These are phyloP conservation scores for Sphaerulina vaccinii DNA, from an alignment of 2,329 filamentous ascomycete genomes.

Conservation along the genomic window DNA sequence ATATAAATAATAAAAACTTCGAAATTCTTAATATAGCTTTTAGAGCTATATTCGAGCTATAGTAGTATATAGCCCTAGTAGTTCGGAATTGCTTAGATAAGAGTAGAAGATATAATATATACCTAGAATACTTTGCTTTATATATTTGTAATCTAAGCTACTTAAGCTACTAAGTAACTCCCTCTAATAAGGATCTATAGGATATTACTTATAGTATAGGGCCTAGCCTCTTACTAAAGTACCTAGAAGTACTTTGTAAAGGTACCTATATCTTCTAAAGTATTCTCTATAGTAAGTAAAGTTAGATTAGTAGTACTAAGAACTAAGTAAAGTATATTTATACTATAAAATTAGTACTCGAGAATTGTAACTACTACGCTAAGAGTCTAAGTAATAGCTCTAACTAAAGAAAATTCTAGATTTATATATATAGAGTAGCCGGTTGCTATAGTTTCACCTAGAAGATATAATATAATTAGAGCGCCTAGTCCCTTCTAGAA, in stretches of 20 bases:
- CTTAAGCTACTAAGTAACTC: constrained; percentile 56
- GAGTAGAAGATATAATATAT: constrained; percentile 44
- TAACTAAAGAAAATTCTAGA: constrained; percentile 25
- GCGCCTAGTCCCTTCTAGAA: neutral
- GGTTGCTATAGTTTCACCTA: neutral
- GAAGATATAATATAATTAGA: neutral
- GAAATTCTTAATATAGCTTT: neutral
- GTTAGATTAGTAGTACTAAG: neutral
- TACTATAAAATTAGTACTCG: constrained; percentile 60
- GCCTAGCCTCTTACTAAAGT: constrained; percentile 44
- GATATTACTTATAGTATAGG: constrained; percentile 50
- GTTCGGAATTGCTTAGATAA: neutral
- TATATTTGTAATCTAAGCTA: constrained; percentile 55
- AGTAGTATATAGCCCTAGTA: neutral
- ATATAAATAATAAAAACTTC: neutral
- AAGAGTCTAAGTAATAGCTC: constrained; percentile 52
- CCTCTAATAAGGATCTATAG: constrained; percentile 56
- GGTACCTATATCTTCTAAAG: constrained; percentile 53
- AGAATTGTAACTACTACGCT: constrained; percentile 54
- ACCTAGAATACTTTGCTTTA: constrained; percentile 59
- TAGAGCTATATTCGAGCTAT: neutral
- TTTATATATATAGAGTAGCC: neutral
- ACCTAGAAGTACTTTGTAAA: constrained; percentile 13
- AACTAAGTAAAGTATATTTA: constrained; percentile 42
- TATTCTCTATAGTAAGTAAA: constrained; percentile 54